Conservation (phyloP, 306 rosid species). For the Hippophae rhamnoides region DNA sequence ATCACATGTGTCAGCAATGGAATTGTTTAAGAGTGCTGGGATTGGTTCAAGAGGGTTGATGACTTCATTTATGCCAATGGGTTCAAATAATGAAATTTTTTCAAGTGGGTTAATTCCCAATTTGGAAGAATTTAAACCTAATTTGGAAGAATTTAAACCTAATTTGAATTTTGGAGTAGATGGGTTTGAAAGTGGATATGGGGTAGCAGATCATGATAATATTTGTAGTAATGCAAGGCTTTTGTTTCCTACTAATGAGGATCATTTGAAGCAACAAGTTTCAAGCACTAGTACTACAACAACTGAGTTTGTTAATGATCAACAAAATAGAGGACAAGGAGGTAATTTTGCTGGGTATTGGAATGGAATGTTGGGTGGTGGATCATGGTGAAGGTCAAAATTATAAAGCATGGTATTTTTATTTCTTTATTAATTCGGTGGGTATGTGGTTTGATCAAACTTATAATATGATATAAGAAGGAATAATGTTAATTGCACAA, state of each 20-base stretch:
- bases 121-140: constrained; percentile 67
- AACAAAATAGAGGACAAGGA: constrained; percentile 39
- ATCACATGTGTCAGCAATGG: constrained; percentile 48
- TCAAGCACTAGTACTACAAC: constrained; percentile 10
- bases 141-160: constrained; percentile 66
- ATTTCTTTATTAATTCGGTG: constrained; percentile 9
- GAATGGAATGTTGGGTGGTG: constrained; percentile 92
- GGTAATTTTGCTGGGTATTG: constrained; percentile 53
- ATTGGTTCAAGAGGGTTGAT: constrained; percentile 48
- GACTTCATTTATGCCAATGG: constrained; percentile 51
- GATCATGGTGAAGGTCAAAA: constrained; percentile 60
- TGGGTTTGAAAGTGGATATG: constrained; percentile 58
- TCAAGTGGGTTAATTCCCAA: constrained; percentile 37
- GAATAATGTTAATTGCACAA: too few species aligned
- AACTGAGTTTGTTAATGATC: constrained; percentile 28
- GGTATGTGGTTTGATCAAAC: constrained; percentile 22
- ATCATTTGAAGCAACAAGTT: constrained; percentile 53
- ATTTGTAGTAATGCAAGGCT: constrained; percentile 39
- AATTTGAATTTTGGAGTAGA: constrained; percentile 56
- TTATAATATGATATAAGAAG: constrained; percentile 42
- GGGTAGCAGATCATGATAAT: not conserved
- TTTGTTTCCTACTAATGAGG: constrained; percentile 58
- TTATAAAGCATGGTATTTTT: constrained; percentile 1
- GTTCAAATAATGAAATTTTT: constrained; percentile 25
- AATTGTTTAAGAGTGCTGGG: constrained; percentile 47